Evolutionary conservation across 805 yeast species (phyloP).

Genomic region (Ascoidea asiatica): DNA sequence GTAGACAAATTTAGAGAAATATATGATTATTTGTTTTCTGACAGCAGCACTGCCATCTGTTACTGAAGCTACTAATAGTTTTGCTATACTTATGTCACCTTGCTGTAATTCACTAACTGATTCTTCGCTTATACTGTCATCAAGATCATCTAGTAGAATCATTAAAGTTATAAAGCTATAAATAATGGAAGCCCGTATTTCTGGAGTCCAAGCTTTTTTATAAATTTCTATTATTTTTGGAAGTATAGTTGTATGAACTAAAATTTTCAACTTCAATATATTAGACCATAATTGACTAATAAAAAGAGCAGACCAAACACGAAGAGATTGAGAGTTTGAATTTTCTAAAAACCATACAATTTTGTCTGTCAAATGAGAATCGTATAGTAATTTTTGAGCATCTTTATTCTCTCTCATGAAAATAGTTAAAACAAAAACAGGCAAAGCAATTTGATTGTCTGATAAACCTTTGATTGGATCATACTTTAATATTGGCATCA

Average conservation of each 20-base stretch:
- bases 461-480: constrained; percentile 18
- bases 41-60: constrained; percentile 88
- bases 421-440: constrained; percentile 78
- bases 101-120: constrained; percentile 33
- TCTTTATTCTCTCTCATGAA: constrained; percentile 69
- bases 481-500: background rate
- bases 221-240: constrained; percentile 43
- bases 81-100: constrained; percentile 60
- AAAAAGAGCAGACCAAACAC: constrained; percentile 86
- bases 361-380: constrained; percentile 12
- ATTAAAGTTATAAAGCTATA: constrained; percentile 50
- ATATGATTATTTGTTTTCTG: constrained; percentile 69
- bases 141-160: constrained; percentile 9
- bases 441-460: constrained; percentile 89
- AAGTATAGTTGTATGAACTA: constrained; percentile 51
- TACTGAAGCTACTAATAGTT: constrained; percentile 49
- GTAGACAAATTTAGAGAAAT: constrained; percentile 60
- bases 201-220: constrained; percentile 79
- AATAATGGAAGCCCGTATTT: constrained; percentile 77
- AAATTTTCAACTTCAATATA: constrained; percentile 62
- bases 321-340: constrained; percentile 70
- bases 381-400: constrained; percentile 73
- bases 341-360: constrained; percentile 47
- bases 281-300: constrained; percentile 65
- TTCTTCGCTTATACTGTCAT: constrained; percentile 7